Percentiles rank a stretch among this genome's conserved stretches.
phyloP scores from a whole-genome alignment of 257 asterid genomes.

The Solanum clarkiae region DNA sequence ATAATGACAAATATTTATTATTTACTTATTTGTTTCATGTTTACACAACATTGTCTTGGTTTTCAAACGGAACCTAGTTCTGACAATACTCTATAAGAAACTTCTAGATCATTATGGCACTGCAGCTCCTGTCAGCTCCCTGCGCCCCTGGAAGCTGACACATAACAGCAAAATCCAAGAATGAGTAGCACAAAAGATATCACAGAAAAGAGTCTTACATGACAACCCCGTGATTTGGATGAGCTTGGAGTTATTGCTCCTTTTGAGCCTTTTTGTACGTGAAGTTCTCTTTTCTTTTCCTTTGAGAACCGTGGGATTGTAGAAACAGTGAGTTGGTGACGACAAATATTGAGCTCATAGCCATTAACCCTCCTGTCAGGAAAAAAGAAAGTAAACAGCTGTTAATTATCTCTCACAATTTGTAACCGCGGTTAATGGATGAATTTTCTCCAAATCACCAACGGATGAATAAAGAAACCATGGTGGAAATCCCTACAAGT shows the following conservation, averaged over 20 bases:
- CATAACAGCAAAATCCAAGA: not conserved
- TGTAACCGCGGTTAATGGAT: not conserved
- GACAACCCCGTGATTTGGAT: constrained; percentile 3
- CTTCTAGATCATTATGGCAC: not conserved
- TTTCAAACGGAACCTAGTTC: not conserved
- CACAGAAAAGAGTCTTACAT: not conserved
- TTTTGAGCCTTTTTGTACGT: constrained; percentile 1
- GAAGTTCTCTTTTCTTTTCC: constrained; percentile 17
- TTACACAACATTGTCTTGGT: not conserved
- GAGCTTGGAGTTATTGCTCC: not conserved
- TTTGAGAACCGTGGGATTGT: constrained; percentile 50
- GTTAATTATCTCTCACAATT: not conserved
- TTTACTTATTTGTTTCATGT: not conserved
- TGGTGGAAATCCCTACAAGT: not conserved
- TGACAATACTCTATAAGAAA: not conserved
- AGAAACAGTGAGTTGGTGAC: constrained; percentile 82
- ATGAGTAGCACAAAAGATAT: not conserved
- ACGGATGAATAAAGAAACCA: not conserved
- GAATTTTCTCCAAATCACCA: not conserved
- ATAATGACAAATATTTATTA: not conserved
- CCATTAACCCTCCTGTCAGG: constrained; percentile 83
- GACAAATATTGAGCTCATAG: constrained; percentile 82
- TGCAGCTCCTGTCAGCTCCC: not conserved
- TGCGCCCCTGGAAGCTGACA: not conserved
- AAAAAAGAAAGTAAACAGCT: not conserved